phyloP scores from a whole-genome alignment of 2,329 filamentous ascomycete genomes.

The Alternaria hordeiaustralica region DNA sequence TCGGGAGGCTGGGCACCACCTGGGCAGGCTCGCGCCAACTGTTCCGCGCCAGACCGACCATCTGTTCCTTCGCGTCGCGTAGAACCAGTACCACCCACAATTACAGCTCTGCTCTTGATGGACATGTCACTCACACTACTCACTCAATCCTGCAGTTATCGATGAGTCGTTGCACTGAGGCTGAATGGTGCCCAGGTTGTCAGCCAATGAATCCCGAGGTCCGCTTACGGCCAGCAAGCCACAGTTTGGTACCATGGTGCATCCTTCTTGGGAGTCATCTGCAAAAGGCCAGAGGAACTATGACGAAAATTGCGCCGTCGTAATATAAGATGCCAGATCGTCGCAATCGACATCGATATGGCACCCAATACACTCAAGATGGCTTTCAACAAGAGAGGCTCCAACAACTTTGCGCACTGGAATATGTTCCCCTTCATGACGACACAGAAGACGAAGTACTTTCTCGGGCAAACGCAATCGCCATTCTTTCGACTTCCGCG shows the following conservation, averaged over 20 bases:
- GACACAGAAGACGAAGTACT: not conserved
- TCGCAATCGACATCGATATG: not conserved
- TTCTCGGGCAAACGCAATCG: not conserved
- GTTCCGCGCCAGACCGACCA: not conserved
- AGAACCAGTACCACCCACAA: not conserved
- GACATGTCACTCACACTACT: not conserved
- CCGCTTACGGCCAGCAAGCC: not conserved
- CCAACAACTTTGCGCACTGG: not conserved
- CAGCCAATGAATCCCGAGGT: not conserved
- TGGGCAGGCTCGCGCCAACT: not conserved
- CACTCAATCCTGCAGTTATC: no score
- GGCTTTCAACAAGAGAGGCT: not conserved
- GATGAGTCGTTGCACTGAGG: not conserved
- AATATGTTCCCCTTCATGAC: not conserved
- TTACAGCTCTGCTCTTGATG: not conserved
- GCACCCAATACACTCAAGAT: not conserved
- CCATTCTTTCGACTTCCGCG: not conserved
- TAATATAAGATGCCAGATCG: not conserved
- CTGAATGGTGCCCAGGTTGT: not conserved
- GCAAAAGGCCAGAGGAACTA: not conserved
- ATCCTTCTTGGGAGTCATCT: not conserved
- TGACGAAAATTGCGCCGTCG: not conserved
- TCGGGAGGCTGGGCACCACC: not conserved
- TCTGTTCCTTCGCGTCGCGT: not conserved
- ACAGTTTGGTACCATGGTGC: not conserved